Base-by-base conservation (phyloP, 2,329 filamentous ascomycete species). In the Geosmithia flava region DNA sequence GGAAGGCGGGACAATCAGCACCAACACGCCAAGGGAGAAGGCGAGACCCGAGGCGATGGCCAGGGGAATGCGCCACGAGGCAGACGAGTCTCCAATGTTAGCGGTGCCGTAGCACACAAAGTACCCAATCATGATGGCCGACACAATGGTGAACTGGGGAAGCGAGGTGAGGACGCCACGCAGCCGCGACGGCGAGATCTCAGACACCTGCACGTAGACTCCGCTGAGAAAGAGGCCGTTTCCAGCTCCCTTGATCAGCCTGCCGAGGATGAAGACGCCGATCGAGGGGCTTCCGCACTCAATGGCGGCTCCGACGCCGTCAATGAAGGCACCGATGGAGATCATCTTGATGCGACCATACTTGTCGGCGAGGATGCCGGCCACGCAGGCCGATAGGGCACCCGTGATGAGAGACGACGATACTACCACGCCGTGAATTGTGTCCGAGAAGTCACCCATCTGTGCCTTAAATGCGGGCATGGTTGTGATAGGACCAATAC, bases 71-170 rank as follows among this genome's bases (percentile, higher is more conserved):
- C 77, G 66, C 78, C 78, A 81, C 2, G 76, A 69, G 17, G 75
- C 57, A 2, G 69, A 70, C 2, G 67, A 70, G 1, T 59, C 39
- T 13, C 8, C 23, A 7, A 79, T 64, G 1, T 60, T 55, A 0
- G 71, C 64, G 20, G 69, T 74, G 7, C 74, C 76, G 52, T 81
- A 82, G 58, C 76, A 80, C 10, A 68, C 70, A 53, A 83, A 83
- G 53, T 78, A 82, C 0, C 79, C 80, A 0, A 66, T 44, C 10
- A 71, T 71, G 2, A 81, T 58, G 0, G 74, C 78, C 1, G 70
- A 45, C 0, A 70, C 71, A 3, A 68, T 68, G 43, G 76, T 56
- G 45, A 80, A 63, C 52, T 81, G 77, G 0, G 76, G 73, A 3
- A 73, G 58, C 0, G 72, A 71, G 0, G 71, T 69, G 2, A 83